These are phyloP conservation scores for Stipa capillata DNA, from an alignment of 176 grass and related monocot genomes.

Conservation along the genomic window DNA sequence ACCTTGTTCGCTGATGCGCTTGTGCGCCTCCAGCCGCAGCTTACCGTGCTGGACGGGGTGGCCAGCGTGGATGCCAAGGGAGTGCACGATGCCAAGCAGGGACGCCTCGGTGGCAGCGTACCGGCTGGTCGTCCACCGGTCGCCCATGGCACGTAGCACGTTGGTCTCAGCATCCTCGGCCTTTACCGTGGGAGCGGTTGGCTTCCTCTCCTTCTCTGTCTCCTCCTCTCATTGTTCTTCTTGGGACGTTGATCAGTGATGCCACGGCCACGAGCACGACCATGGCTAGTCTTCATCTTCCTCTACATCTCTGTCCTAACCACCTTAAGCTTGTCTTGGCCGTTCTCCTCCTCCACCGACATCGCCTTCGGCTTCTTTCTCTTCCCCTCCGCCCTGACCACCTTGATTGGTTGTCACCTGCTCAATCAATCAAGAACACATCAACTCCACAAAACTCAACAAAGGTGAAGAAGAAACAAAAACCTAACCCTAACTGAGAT, in stretches of 20 bases:
- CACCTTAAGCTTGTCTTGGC: background rate
- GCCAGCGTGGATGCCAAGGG: constrained; percentile 5
- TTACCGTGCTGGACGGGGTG: constrained; percentile 13
- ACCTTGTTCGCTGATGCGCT: constrained; percentile 56
- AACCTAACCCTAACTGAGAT: too few species aligned
- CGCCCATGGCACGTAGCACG: constrained; percentile 2
- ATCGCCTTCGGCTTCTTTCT: background rate
- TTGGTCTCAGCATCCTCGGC: background rate
- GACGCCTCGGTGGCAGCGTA: constrained; percentile 32
- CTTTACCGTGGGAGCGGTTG: background rate
- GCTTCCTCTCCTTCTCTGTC: constrained; percentile 16
- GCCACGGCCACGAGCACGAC: background rate
- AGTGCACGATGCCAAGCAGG: constrained; percentile 32
- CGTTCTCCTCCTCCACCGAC: background rate
- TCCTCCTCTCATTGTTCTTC: background rate
- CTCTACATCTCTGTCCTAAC: background rate
- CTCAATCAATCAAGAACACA: too few species aligned
- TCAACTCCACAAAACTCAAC: too few species aligned
- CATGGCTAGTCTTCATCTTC: background rate
- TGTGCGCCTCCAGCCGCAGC: constrained; percentile 36
- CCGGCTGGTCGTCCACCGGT: constrained; percentile 38
- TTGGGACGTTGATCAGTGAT: background rate
- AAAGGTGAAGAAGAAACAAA: too few species aligned
- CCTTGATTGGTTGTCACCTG: too few species aligned
- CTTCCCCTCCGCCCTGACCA: too few species aligned